phyloP scores from a whole-genome alignment of 441 rosid genomes.

The Populus hybrid region DNA sequence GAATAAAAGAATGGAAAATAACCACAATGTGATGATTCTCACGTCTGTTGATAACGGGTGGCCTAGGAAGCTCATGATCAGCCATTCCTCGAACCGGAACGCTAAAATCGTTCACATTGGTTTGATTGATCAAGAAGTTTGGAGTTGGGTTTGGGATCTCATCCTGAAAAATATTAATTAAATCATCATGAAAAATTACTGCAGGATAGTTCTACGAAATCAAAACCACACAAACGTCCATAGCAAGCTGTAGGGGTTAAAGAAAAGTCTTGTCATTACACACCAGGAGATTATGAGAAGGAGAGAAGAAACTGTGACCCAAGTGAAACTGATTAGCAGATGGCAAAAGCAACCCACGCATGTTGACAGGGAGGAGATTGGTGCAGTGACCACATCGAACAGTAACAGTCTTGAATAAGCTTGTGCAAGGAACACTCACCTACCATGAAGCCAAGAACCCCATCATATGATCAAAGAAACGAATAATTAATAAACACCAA shows the following conservation, averaged over 20 bases:
- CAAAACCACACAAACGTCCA: background rate
- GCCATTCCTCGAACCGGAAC: constrained; percentile 41
- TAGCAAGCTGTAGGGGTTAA: background rate
- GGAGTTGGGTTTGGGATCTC: constrained; percentile 52
- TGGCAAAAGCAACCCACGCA: constrained; percentile 58
- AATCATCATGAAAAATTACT: constrained; percentile 44
- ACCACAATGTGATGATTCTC: constrained; percentile 22
- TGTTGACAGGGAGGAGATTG: constrained; percentile 84
- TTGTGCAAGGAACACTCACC: constrained; percentile 97
- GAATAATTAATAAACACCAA: background rate
- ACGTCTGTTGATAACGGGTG: constrained; percentile 77
- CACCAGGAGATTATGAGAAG: constrained; percentile 32
- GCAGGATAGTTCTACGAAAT: background rate
- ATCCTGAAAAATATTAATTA: too few species aligned
- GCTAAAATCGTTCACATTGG: constrained; percentile 41
- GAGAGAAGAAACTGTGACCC: constrained; percentile 57
- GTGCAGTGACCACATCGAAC: constrained; percentile 99
- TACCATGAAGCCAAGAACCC: constrained; percentile 18
- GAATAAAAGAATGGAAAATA: background rate
- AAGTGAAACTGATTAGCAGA: constrained; percentile 72
- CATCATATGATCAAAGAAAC: background rate
- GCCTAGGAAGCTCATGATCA: constrained; percentile 57
- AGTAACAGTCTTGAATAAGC: constrained; percentile 90
- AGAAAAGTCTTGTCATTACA: constrained; percentile 24
- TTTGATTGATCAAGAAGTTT: constrained; percentile 58